A percentile compares a stretch with the other conserved stretches of the same genome.
These are phyloP conservation scores for Aciculoconidium aculeatum DNA, from an alignment of 805 yeast genomes.

Conservation along the genomic window DNA sequence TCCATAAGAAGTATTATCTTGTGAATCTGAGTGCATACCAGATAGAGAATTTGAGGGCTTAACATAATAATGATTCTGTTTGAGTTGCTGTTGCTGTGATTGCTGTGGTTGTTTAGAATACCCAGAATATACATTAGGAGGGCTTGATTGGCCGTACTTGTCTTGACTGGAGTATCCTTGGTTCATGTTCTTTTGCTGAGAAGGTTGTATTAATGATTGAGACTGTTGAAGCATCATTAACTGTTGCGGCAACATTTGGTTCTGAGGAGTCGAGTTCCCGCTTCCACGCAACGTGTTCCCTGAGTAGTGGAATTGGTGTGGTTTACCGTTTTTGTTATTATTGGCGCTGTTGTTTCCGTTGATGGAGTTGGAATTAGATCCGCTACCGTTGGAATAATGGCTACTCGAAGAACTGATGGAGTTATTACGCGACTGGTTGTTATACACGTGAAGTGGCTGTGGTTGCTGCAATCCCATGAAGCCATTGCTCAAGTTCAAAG, in stretches of 20 bases:
- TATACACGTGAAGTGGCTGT: constrained; percentile 22
- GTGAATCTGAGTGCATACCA: no score
- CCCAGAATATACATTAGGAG: constrained; percentile 19
- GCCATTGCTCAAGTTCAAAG: constrained; percentile 29
- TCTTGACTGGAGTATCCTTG: constrained; percentile 11
- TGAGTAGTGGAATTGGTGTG: constrained; percentile 13
- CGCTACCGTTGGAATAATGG: constrained; percentile 7
- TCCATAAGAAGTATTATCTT: no score
- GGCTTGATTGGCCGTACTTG: constrained; percentile 17
- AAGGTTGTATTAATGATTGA: no score
- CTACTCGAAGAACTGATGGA: constrained; percentile 7
- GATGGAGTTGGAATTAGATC: constrained; percentile 7
- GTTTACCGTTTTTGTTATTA: constrained; percentile 13
- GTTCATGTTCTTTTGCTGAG: constrained; percentile 9
- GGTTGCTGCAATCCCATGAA: constrained; percentile 31
- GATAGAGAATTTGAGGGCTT: no score
- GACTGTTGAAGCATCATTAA: constrained; percentile 17
- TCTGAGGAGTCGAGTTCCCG: constrained; percentile 14
- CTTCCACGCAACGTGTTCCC: constrained; percentile 11
- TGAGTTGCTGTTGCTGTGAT: constrained; percentile 7
- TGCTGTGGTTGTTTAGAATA: constrained; percentile 10
- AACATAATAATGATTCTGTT: constrained; percentile 5
- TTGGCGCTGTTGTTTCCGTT: constrained; percentile 9
- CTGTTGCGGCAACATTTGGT: constrained; percentile 17
- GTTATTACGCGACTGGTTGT: constrained; percentile 9